Conservation (phyloP, 129 eudicot genomes). For the Kitagawia praeruptora region DNA sequence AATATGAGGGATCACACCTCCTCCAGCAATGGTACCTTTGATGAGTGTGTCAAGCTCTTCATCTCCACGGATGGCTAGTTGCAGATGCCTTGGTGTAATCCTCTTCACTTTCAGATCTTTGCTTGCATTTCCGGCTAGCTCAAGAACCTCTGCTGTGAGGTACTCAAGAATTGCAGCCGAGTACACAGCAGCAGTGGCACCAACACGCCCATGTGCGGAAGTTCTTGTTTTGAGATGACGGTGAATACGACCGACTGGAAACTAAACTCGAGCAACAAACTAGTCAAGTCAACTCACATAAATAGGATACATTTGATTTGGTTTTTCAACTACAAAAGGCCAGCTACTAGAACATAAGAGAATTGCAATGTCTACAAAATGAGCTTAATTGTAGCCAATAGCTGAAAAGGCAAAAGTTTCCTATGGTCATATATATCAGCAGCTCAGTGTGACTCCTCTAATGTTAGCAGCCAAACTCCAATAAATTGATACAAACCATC, state of each 20-base stretch:
- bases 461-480: not conserved
- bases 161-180: conserved; percentile 5
- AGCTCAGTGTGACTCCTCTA: not conserved
- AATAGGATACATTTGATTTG: not conserved
- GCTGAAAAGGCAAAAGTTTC: not conserved
- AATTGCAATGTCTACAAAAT: too few relatives aligned
- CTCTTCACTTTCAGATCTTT: conserved; percentile 11
- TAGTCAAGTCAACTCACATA: not conserved
- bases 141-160: conserved; percentile 9
- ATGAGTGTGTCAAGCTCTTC: conserved; percentile 9
- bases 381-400: too few relatives aligned
- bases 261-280: not conserved
- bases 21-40: conserved; percentile 11
- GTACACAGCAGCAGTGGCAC: conserved; percentile 8
- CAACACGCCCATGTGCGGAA: conserved; percentile 6
- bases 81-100: conserved; percentile 5
- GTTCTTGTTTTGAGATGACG: conserved; percentile 10
- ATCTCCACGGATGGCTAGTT: conserved; percentile 6
- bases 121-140: conserved; percentile 8
- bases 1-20: conserved; percentile 11
- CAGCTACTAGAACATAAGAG: not conserved
- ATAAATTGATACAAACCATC: too few relatives aligned
- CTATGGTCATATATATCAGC: not conserved
- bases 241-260: not conserved
- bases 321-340: not conserved